Evolutionary conservation across 2,329 filamentous ascomycete genomes (phyloP).

Genomic region (Ophiostoma sp.): DNA sequence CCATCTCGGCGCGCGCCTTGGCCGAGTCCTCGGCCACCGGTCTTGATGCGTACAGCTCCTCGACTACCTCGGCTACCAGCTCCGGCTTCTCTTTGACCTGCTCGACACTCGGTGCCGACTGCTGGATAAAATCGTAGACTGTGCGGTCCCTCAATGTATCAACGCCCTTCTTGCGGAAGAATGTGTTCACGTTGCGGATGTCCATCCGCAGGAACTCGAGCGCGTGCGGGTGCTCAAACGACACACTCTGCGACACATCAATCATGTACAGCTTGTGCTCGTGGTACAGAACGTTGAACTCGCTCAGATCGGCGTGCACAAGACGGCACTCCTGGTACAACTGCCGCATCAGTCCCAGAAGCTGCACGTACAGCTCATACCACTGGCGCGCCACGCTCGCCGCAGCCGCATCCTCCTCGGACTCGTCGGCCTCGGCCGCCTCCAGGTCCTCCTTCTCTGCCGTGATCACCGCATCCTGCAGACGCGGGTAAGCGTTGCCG

Average conservation of each 20-base stretch:
- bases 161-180: constrained; percentile 82
- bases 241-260: constrained; percentile 94
- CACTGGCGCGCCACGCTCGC: constrained; percentile 51
- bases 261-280: constrained; percentile 81
- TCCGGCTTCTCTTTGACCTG: constrained; percentile 41
- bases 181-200: constrained; percentile 93
- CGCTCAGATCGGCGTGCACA: constrained; percentile 92
- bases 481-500: constrained; percentile 79
- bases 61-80: constrained; percentile 54
- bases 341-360: constrained; percentile 81
- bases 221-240: constrained; percentile 89
- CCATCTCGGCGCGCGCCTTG: constrained; percentile 48
- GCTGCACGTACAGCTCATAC: constrained; percentile 72
- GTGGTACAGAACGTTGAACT: constrained; percentile 96
- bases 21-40: constrained; percentile 38
- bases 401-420: constrained; percentile 2
- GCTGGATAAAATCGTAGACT: constrained; percentile 76
- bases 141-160: constrained; percentile 71
- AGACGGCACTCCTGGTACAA: constrained; percentile 90
- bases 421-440: constrained; percentile 41
- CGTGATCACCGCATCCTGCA: constrained; percentile 75
- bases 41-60: constrained; percentile 60
- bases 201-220: constrained; percentile 96
- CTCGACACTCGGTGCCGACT: constrained; percentile 52
- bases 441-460: constrained; percentile 49